A percentile compares a stretch with the other conserved stretches of the same genome.
These are phyloP conservation scores for Reticulascus tulasneorum DNA, from an alignment of 2,329 filamentous ascomycete genomes.

Conservation along the genomic window DNA sequence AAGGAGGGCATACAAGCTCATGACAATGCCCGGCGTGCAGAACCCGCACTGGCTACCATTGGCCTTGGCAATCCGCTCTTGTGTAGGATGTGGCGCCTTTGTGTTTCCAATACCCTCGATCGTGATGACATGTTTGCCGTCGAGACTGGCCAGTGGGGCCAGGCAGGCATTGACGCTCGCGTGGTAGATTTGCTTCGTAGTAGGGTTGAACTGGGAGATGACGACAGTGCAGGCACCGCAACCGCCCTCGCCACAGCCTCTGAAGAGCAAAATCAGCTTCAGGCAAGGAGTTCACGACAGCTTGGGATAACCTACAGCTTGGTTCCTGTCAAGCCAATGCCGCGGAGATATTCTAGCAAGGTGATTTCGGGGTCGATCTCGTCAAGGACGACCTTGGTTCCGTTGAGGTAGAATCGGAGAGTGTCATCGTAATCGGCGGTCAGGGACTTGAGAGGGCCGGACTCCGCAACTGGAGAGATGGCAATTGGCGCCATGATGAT, in stretches of 20 bases:
- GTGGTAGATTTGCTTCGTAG: constrained; percentile 89
- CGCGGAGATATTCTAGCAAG: constrained; percentile 85
- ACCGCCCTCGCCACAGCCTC: constrained; percentile 90
- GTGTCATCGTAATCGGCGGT: constrained; percentile 82
- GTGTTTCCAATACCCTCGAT: constrained; percentile 92
- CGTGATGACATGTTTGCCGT: constrained; percentile 97
- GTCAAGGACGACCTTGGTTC: constrained; percentile 82
- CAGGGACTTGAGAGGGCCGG: constrained; percentile 43
- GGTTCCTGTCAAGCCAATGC: constrained; percentile 89
- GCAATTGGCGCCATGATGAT: constrained; percentile 52
- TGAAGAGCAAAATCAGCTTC: constrained; percentile 20
- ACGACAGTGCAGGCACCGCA: constrained; percentile 97
- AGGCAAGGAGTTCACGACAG: constrained; percentile 3
- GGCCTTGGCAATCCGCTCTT: constrained; percentile 84
- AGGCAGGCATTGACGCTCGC: constrained; percentile 95
- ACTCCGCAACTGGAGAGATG: constrained; percentile 43
- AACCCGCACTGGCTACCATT: constrained; percentile 94
- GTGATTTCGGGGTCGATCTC: constrained; percentile 88
- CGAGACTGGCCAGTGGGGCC: constrained; percentile 85
- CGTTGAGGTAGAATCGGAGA: constrained; percentile 89
- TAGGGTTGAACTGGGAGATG: constrained; percentile 88
- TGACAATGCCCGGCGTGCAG: constrained; percentile 96
- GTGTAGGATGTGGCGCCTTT: constrained; percentile 79
- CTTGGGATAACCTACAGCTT: constrained; percentile 60
- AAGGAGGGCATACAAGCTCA: constrained; percentile 91